These are phyloP conservation scores for Usnea hakonensis DNA, from an alignment of 495 filamentous ascomycete species.

Conservation along the genomic window DNA sequence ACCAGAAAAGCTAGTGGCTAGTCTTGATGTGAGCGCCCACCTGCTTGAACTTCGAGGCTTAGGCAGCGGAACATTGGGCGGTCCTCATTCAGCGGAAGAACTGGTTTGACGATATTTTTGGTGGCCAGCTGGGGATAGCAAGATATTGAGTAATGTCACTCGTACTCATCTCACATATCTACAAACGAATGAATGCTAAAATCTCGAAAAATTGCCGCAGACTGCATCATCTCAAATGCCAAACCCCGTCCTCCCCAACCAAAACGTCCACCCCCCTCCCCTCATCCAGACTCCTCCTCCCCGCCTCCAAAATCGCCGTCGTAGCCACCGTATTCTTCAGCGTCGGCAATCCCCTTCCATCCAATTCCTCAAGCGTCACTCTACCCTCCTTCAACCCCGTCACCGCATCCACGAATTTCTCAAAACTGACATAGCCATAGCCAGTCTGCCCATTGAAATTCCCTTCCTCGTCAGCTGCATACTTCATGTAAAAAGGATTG, in stretches of 20 bases:
- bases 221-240: constrained; percentile 55
- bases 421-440: constrained; percentile 89
- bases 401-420: constrained; percentile 91
- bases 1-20: neutral
- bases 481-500: constrained; percentile 96
- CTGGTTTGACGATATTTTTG: neutral
- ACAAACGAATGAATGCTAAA: neutral
- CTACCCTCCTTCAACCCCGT: constrained; percentile 65
- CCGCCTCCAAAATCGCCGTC: constrained; percentile 83
- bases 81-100: neutral
- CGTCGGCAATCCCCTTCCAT: constrained; percentile 74
- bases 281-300: constrained; percentile 74
- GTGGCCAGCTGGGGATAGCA: neutral
- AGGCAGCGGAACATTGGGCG: neutral
- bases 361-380: constrained; percentile 64
- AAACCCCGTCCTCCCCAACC: constrained; percentile 46
- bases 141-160: neutral
- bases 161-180: neutral
- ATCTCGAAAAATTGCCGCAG: neutral
- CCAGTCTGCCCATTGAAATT: constrained; percentile 88
- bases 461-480: constrained; percentile 89
- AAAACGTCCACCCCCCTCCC: constrained; percentile 66
- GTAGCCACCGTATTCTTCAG: constrained; percentile 84
- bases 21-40: neutral
- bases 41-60: neutral